A percentile compares a stretch with the other conserved stretches of the same genome.
phyloP scores from a whole-genome alignment of 2,329 filamentous ascomycete species.

The Curvularia lunata region DNA sequence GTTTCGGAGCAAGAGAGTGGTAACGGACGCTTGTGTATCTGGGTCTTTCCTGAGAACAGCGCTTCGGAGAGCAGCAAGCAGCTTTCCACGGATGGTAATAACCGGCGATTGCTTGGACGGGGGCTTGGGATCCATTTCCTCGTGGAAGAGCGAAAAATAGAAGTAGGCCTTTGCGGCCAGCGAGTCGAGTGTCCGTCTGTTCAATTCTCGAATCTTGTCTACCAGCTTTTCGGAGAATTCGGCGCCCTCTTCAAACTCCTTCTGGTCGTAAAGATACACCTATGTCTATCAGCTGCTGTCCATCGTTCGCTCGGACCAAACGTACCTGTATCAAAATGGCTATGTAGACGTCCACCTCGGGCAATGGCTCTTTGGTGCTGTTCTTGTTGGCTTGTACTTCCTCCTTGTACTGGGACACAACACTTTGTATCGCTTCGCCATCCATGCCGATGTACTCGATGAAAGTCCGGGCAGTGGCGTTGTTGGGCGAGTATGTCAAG shows the following conservation, averaged over 20 bases:
- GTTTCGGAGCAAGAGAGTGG: constrained; percentile 91
- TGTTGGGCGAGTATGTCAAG: constrained; percentile 76
- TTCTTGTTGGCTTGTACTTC: constrained; percentile 66
- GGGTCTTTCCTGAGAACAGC: constrained; percentile 96
- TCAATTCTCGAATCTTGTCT: constrained; percentile 84
- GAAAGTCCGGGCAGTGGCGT: constrained; percentile 71
- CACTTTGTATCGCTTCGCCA: constrained; percentile 66
- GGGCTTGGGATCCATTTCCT: constrained; percentile 84
- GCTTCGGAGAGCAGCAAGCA: constrained; percentile 87
- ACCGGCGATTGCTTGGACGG: constrained; percentile 88
- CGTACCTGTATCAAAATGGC: constrained; percentile 68
- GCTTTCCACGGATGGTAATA: constrained; percentile 81
- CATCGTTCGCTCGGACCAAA: constrained; percentile 1
- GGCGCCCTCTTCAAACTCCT: constrained; percentile 78
- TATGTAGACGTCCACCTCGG: constrained; percentile 88
- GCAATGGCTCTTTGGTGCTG: constrained; percentile 74
- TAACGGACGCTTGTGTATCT: constrained; percentile 96
- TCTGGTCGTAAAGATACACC: constrained; percentile 86
- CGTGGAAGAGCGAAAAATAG: constrained; percentile 95
- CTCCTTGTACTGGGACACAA: constrained; percentile 65
- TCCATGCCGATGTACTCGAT: constrained; percentile 73
- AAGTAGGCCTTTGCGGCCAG: constrained; percentile 96
- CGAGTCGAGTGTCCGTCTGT: constrained; percentile 91
- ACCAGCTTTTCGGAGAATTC: constrained; percentile 84
- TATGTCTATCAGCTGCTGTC: constrained; percentile 55